Evolutionary conservation across 805 yeast genomes (phyloP).

Genomic region (Nakazawaea wickerhamii): DNA sequence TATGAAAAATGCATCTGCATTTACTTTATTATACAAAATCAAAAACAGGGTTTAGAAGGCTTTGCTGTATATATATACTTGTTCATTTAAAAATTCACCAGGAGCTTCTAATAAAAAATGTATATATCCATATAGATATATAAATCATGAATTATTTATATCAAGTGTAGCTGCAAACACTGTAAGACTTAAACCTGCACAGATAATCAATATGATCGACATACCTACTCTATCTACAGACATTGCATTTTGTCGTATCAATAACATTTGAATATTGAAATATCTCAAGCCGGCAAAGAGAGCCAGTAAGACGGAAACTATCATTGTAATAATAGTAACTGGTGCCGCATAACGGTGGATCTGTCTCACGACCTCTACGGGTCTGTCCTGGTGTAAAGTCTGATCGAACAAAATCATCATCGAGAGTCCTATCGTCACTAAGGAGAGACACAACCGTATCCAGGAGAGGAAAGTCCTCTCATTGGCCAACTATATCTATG

Average conservation of each 20-base stretch:
- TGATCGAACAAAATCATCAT: constrained; percentile 23
- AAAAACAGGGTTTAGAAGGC: background rate
- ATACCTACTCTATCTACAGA: constrained; percentile 11
- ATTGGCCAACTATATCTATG: constrained; percentile 37
- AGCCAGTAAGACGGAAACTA: constrained; percentile 31
- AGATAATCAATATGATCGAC: constrained; percentile 16
- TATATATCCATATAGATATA: no score
- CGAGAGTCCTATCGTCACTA: constrained; percentile 36
- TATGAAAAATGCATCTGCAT: background rate
- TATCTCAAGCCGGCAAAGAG: constrained; percentile 30
- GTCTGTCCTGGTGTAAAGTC: background rate
- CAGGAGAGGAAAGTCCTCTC: constrained; percentile 42
- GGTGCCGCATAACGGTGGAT: background rate
- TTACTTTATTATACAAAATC: background rate
- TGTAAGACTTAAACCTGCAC: background rate
- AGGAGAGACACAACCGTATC: constrained; percentile 35
- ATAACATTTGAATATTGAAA: constrained; percentile 33
- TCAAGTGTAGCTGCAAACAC: constrained; percentile 3
- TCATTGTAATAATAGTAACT: constrained; percentile 13
- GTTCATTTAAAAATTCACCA: no score
- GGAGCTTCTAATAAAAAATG: no score
- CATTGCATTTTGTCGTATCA: constrained; percentile 14
- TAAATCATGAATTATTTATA: background rate
- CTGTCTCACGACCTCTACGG: background rate
- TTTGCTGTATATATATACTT: background rate